Conservation (phyloP, 192 early-diverging fungal species). For the Rhizophagus prolifer region DNA sequence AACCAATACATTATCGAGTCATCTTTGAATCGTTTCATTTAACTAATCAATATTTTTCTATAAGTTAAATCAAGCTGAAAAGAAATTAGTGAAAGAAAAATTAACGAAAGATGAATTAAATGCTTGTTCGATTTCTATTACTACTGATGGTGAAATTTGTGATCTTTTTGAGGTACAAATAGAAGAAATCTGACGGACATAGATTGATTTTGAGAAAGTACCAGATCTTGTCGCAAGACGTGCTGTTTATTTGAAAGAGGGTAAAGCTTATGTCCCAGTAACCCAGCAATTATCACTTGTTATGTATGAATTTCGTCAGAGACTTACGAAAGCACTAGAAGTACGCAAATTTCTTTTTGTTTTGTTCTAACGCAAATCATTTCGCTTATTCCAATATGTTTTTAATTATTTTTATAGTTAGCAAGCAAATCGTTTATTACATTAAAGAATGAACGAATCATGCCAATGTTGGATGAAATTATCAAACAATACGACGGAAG, state of each 20-base stretch:
- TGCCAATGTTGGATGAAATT: slow-evolving; percentile 84
- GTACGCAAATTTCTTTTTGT: slow-evolving; percentile 35
- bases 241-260: slow-evolving; percentile 60
- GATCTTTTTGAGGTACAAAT: slow-evolving; percentile 46
- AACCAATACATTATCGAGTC: too few relatives aligned
- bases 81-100: slow-evolving; percentile 31
- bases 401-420: slow-evolving; percentile 37
- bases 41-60: neutral
- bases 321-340: slow-evolving; percentile 53
- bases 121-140: slow-evolving; percentile 15
- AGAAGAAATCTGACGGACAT: slow-evolving; percentile 19
- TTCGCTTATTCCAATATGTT: neutral
- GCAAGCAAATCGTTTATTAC: slow-evolving; percentile 79
- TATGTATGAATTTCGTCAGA: slow-evolving; percentile 71
- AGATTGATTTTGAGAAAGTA: slow-evolving; percentile 73
- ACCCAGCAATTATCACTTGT: slow-evolving; percentile 71
- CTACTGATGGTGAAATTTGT: slow-evolving; percentile 45
- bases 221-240: slow-evolving; percentile 58
- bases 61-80: slow-evolving; percentile 40
- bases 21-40: neutral
- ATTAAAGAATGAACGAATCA: slow-evolving; percentile 87
- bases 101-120: slow-evolving; percentile 32
- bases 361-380: neutral
- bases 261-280: slow-evolving; percentile 74
- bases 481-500: slow-evolving; percentile 77